Percentiles rank a stretch among this genome's conserved stretches.
These are phyloP conservation scores for Phytophthora sansomeana DNA, from an alignment of 352 stramenopile species.

Conservation along the genomic window DNA sequence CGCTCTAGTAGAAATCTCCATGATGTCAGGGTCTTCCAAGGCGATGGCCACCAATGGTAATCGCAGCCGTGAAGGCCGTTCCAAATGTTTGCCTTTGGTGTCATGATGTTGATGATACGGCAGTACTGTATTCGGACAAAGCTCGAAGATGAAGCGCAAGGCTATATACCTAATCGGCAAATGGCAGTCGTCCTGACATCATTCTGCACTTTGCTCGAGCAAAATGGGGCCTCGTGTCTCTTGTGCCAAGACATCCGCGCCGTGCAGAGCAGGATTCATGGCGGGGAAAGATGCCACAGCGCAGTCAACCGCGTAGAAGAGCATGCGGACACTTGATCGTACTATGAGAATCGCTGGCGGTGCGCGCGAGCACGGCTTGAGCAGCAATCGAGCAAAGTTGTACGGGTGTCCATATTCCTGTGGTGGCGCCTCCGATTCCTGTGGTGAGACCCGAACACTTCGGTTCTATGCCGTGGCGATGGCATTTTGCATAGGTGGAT, in stretches of 20 bases:
- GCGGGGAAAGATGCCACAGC: not conserved
- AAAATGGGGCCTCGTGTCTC: slow-evolving; percentile 13
- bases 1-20: slow-evolving; percentile 26
- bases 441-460: slow-evolving; percentile 19
- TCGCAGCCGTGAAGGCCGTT: too few species aligned
- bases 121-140: too few species aligned
- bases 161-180: too few species aligned
- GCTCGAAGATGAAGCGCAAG: too few species aligned
- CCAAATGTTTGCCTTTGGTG: too few species aligned
- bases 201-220: not conserved
- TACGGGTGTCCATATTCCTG: slow-evolving; percentile 5
- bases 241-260: not conserved
- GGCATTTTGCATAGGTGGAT: slow-evolving; percentile 16
- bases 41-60: not conserved
- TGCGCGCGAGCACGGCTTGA: not conserved
- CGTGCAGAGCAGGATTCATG: not conserved
- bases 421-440: not conserved
- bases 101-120: too few species aligned
- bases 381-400: slow-evolving; percentile 11
- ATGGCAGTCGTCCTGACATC: slow-evolving; percentile 9
- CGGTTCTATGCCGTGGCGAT: slow-evolving; percentile 10
- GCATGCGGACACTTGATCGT: not conserved
- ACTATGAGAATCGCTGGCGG: not conserved
- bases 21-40: slow-evolving; percentile 36
- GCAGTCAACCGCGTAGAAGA: not conserved